These are phyloP conservation scores for Diutina siamensis DNA, from an alignment of 1,139 yeast species.

Conservation along the genomic window DNA sequence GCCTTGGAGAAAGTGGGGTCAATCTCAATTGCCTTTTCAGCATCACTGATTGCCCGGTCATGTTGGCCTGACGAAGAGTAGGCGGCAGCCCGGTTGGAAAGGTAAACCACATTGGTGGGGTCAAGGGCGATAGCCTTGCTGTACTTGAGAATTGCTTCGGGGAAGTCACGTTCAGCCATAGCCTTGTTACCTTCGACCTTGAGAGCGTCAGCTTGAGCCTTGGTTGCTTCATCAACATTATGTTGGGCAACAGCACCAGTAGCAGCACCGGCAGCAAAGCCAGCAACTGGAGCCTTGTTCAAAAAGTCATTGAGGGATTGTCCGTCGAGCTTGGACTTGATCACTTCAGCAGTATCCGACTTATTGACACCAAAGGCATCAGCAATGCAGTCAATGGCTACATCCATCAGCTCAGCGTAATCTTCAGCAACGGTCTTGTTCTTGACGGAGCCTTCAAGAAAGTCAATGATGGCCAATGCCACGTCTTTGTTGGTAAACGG, in stretches of 20 bases:
- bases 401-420: conserved; percentile 84
- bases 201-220: conserved; percentile 68
- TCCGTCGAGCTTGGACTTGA: conserved; percentile 33
- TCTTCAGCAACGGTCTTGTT: conserved; percentile 65
- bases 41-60: conserved; percentile 72
- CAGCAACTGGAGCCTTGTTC: conserved; percentile 8
- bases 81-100: conserved; percentile 96
- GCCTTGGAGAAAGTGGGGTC: conserved; percentile 85
- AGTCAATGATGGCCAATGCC: conserved; percentile 66
- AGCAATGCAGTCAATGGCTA: conserved; percentile 84
- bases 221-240: conserved; percentile 42
- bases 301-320: conserved; percentile 38
- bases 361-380: conserved; percentile 72
- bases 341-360: conserved; percentile 26
- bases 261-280: conserved; percentile 6
- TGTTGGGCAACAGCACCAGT: conserved; percentile 13
- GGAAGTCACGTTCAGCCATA: conserved; percentile 70
- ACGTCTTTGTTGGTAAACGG: conserved; percentile 46
- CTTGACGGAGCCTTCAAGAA: conserved; percentile 48
- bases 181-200: conserved; percentile 86
- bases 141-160: conserved; percentile 62
- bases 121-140: conserved; percentile 69
- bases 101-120: conserved; percentile 69
- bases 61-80: conserved; percentile 70
- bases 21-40: conserved; percentile 63